Evolutionary conservation across 2,329 filamentous ascomycete genomes (phyloP), one percentile per base, ranked within the genome.

Genomic region (Spiromastix sp.): DNA sequence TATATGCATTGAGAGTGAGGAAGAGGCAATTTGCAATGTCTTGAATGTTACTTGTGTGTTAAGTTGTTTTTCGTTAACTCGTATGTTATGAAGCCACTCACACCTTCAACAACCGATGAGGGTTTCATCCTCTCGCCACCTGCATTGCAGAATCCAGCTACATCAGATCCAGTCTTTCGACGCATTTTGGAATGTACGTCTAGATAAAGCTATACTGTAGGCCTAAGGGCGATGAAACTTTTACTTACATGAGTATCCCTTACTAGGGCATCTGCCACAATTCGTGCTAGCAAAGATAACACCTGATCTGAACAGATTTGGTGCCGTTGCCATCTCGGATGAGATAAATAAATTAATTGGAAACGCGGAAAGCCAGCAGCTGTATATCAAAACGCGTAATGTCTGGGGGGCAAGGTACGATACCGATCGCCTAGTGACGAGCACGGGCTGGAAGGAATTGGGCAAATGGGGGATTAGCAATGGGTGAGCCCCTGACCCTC

Each of bases 391-490:
- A 34, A 38, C 31, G 1, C 30, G 41, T n/a, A 49, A 52, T 39
- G 48, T 50, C 3, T 52, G 49, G 49, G 49, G 49, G 11, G 38
- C 33, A 4, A 40, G 47, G 9, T 48, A 50, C 26, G 41, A 38
- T 4, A 31, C 38, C 17, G 48, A 51, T 25, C 37, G 42, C 0
- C 29, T 51, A n/a, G 32, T 52, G 12, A 52, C 49, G 2, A 43
- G 40, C 24, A 36, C 44, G 2, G 49, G 50, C 2, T 52, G 48
- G 50, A 52, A 48, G 27, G 36, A 47, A 16, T n/a, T 52, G 6
- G 48, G 50, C 1, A 48, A 46, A 41, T 52, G 49, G 50, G 50
- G 48, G 1, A 32, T 44, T 7, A 48, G 41, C 18, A 42, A 51
- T 31, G 50, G 50, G 49, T 49, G 29, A 34, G 44, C 34, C 24